Conservation (phyloP, 768 basidiomycete genomes). For the Amanita subjunquillea region DNA sequence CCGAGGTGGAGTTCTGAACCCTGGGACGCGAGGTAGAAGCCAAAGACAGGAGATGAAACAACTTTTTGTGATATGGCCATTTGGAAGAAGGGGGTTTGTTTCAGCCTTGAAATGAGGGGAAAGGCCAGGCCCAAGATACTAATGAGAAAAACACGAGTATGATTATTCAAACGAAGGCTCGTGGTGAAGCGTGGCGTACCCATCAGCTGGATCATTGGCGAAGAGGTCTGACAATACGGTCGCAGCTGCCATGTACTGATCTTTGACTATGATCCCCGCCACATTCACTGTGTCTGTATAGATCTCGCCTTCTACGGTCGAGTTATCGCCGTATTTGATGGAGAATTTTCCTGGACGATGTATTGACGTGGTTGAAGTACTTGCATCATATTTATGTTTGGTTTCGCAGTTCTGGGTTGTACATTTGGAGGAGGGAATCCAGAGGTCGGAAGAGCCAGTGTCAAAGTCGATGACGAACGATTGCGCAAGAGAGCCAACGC, state of each 20-base stretch:
- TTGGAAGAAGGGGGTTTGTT: not conserved
- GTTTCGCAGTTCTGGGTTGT: slow-evolving; percentile 16
- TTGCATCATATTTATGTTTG: slow-evolving; percentile 25
- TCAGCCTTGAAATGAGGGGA: not conserved
- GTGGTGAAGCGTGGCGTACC: not conserved
- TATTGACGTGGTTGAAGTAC: slow-evolving; percentile 8
- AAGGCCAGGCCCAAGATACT: slow-evolving; percentile 2
- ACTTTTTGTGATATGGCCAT: not conserved
- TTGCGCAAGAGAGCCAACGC: not conserved
- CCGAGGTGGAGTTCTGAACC: not conserved
- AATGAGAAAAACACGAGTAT: too few relatives aligned
- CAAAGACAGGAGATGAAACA: not conserved
- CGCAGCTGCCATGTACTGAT: not conserved
- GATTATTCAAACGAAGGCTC: too few relatives aligned
- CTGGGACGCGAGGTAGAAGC: not conserved
- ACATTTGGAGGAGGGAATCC: slow-evolving; percentile 20
- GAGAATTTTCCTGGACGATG: slow-evolving; percentile 14
- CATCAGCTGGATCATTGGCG: not conserved
- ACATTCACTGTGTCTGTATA: slow-evolving; percentile 32
- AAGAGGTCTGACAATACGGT: not conserved
- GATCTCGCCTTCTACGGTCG: slow-evolving; percentile 22
- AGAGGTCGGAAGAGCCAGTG: slow-evolving; percentile 23
- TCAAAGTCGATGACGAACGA: slow-evolving; percentile 19
- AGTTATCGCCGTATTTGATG: slow-evolving; percentile 33
- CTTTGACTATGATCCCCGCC: slow-evolving; percentile 13